Conservation (phyloP, 352 stramenopile genomes). For the Pythium monospermum region DNA sequence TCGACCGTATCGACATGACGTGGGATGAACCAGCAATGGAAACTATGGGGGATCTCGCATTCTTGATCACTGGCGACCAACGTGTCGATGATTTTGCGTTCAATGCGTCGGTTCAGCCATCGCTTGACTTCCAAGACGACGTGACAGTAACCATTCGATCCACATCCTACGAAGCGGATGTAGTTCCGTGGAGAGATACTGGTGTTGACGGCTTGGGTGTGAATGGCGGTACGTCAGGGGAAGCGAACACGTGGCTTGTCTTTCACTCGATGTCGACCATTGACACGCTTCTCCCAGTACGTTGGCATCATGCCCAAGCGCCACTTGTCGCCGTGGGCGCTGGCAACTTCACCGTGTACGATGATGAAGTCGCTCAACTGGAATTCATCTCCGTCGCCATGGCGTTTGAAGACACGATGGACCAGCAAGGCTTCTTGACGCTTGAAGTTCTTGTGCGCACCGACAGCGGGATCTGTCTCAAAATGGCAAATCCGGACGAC, state of each 20-base stretch:
- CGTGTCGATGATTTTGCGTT: neutral
- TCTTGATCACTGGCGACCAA: neutral
- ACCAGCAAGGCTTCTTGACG: neutral
- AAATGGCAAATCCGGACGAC: neutral
- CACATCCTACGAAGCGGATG: slow-evolving; percentile 1
- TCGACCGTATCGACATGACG: neutral
- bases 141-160: neutral
- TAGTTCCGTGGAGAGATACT: slow-evolving; percentile 4
- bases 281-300: slow-evolving; percentile 1
- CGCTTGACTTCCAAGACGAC: slow-evolving; percentile 6
- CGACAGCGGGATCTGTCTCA: neutral
- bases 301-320: slow-evolving; percentile 12
- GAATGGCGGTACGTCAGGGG: neutral
- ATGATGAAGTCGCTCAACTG: slow-evolving; percentile 11
- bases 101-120: neutral
- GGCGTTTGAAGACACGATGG: neutral
- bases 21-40: neutral
- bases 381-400: neutral
- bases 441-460: slow-evolving; percentile 1
- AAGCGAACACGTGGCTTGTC: slow-evolving; percentile 4
- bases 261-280: slow-evolving; percentile 8
- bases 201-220: neutral
- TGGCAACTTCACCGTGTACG: slow-evolving; percentile 1
- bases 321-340: neutral
- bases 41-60: neutral